Percentiles rank a stretch among this genome's conserved stretches.
These are phyloP conservation scores for Nymphaea thermarum DNA, from an alignment of 164 flowering plant genomes.

Conservation along the genomic window DNA sequence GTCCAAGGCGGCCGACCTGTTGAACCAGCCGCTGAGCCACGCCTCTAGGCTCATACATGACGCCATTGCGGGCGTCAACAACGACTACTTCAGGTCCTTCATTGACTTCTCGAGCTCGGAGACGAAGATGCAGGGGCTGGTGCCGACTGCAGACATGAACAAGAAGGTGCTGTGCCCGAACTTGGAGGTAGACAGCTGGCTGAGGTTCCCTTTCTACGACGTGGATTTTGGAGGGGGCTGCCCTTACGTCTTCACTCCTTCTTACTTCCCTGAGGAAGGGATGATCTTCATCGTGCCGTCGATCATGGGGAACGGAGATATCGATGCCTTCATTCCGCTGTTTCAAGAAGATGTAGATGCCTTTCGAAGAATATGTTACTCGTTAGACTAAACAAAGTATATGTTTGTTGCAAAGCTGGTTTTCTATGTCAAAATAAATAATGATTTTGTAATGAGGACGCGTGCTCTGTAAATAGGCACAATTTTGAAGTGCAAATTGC, in stretches of 20 bases:
- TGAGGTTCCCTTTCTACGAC: constrained; percentile 7
- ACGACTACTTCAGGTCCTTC: neutral
- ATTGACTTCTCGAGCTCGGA: neutral
- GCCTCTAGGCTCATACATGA: neutral
- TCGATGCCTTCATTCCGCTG: constrained; percentile 1
- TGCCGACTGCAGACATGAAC: neutral
- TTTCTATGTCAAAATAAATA: too few relatives aligned
- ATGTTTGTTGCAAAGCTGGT: too few relatives aligned
- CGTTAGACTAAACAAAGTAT: neutral
- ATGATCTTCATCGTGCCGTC: constrained; percentile 3
- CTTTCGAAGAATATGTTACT: neutral
- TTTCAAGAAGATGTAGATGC: neutral
- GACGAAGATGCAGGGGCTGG: neutral
- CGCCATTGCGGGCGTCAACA: neutral
- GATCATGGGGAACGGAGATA: neutral
- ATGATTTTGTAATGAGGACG: too few relatives aligned
- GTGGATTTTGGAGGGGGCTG: constrained; percentile 7
- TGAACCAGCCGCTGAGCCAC: neutral
- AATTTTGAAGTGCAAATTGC: too few relatives aligned
- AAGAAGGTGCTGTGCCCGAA: neutral
- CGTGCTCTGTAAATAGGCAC: too few relatives aligned
- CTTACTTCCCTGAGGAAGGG: constrained; percentile 3
- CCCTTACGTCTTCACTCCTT: constrained; percentile 2
- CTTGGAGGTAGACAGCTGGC: constrained; percentile 6
- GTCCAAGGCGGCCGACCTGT: neutral